Evolutionary conservation across 164 flowering plant species (phyloP).

Genomic region (Stephania yunnanensis): DNA sequence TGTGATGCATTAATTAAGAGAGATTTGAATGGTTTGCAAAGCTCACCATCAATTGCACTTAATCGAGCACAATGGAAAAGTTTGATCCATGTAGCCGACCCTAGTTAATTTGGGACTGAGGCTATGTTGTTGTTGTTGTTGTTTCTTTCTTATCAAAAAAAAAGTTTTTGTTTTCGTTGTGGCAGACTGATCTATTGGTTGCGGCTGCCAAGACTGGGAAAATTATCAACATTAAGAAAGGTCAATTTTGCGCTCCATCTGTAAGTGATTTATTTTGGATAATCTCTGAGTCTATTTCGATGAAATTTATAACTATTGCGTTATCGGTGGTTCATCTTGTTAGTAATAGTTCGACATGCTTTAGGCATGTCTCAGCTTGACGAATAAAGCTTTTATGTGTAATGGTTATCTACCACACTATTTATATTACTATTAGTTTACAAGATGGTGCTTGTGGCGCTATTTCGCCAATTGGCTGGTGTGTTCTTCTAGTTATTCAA

Average conservation of each 20-base stretch:
- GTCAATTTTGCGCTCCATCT: slow-evolving; percentile 94
- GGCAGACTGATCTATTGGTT: slow-evolving; percentile 94
- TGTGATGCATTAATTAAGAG: too few relatives aligned
- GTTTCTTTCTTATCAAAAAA: too few relatives aligned
- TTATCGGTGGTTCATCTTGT: neutral
- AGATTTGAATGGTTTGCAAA: too few relatives aligned
- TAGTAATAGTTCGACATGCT: neutral
- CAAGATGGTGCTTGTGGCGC: neutral
- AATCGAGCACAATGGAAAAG: too few relatives aligned
- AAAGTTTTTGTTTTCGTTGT: slow-evolving; percentile 10
- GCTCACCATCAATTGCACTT: too few relatives aligned
- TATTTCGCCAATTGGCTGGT: neutral
- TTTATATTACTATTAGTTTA: too few relatives aligned
- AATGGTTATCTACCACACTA: neutral
- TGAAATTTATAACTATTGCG: neutral
- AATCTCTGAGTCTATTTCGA: neutral
- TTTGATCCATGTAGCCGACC: too few relatives aligned
- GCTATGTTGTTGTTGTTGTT: too few relatives aligned
- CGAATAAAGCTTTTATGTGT: neutral
- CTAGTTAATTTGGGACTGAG: too few relatives aligned
- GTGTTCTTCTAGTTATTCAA: neutral
- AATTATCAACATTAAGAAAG: slow-evolving; percentile 91
- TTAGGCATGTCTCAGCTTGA: neutral
- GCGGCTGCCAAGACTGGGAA: slow-evolving; percentile 97
- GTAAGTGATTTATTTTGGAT: slow-evolving; percentile 36